Evolutionary conservation across 805 yeast species (phyloP), one percentile per base, ranked within the genome.

Genomic region (Saccharomycopsis selenospora): DNA sequence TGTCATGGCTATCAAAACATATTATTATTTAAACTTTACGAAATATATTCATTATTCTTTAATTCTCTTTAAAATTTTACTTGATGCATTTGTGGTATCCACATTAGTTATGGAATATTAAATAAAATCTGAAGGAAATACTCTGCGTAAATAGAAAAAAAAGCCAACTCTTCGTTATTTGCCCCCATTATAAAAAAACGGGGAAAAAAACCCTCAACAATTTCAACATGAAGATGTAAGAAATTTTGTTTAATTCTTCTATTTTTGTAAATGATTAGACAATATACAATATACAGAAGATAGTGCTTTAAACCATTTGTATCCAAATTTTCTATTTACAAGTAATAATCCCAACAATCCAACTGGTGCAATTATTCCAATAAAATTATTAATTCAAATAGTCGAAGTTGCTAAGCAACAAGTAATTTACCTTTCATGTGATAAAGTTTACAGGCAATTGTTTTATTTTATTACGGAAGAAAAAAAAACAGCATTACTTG

Each of bases 361-460:
- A 3, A 61, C 72, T 4, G 78, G 79, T 0, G 57, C 61, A 1
- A 69, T 74, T 3, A 67, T 75, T 59, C 60, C 64, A 1, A 63
- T 65, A 46, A 59, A 57, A 1, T 46, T 58, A 6, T 55, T 76
- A 52, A 38, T 51, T 6, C 56, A 62, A 29, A 65, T 76, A 24
- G 70, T 70, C 6, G 61, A 59, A 2, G 49, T 75, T 24, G 75
- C 79, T 38, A 46, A 56, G 25, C 43, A 56, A 13, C 49, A 59
- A 14, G 66, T 61, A 38, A 61, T 65, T 6, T 67, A 67, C 43
- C 48, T 76, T 7, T 57, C 73, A 43, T 67, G 73, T 41, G 81
- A 76, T 58, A 80, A 76, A 53, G 80, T 76, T 5, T 76, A 76
- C 56, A 60, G 79, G 7, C 81, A 80, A 8, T 61, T 76, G 45